Conservation (phyloP, 768 basidiomycete species). For the Leccinum variicolor region DNA sequence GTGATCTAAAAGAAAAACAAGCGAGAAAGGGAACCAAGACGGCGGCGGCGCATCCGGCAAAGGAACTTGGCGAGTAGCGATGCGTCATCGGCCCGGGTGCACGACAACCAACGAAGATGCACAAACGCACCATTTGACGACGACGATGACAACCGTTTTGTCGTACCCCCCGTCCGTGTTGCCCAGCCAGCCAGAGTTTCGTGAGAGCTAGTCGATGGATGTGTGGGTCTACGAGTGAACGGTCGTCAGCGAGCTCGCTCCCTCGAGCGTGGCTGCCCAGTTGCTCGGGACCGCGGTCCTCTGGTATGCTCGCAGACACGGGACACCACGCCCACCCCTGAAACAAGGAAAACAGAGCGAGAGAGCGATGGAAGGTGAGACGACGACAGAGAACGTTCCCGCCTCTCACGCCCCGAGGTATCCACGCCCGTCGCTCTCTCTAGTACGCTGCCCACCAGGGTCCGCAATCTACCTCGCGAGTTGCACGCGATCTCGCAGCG, state of each 20-base stretch:
- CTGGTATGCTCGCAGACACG: neutral
- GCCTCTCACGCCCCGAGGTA: constrained; percentile 10
- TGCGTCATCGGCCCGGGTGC: neutral
- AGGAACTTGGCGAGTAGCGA: neutral
- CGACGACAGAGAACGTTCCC: neutral
- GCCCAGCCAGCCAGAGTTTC: neutral
- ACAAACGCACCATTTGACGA: neutral
- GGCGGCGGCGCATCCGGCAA: neutral
- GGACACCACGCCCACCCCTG: neutral
- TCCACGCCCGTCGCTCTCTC: neutral
- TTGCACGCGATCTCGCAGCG: neutral
- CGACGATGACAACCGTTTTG: neutral
- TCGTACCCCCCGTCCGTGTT: neutral
- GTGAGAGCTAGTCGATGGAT: constrained; percentile 7
- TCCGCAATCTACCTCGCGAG: constrained; percentile 14
- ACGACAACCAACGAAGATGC: neutral
- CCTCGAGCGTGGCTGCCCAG: neutral
- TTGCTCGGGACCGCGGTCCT: constrained; percentile 8
- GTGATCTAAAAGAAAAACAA: neutral
- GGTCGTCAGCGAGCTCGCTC: neutral
- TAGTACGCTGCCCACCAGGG: neutral
- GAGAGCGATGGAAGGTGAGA: neutral
- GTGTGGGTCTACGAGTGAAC: neutral
- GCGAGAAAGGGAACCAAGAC: neutral
- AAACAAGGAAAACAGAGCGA: neutral